Base-by-base conservation (phyloP, 805 yeast species). In the Spathaspora gorwiae region DNA sequence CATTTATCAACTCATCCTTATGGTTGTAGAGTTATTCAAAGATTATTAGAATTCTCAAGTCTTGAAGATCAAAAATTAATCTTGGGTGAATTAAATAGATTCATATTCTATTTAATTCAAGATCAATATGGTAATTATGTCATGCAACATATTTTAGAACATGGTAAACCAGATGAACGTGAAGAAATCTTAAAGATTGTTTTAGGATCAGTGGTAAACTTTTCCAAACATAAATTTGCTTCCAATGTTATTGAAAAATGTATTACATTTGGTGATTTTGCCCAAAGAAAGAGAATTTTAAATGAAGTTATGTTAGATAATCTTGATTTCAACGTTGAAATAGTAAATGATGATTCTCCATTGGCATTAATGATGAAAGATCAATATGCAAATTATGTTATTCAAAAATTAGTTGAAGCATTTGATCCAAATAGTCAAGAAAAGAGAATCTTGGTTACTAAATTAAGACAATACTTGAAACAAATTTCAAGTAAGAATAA, bases 111-210 rank as follows among this genome's bases (percentile, higher is more conserved):
- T 57, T 74, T 94, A 57, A 87, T 90, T 47, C 96, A 89, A 61
- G 98, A 94, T 62, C 98, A 94, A 69, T 94, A 89, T 63, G 99
- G 99, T 48, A 94, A 94, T 69, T 94, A 94, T 60, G 99, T 94
- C 35, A 89, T 94, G 59, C 99, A 94, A 65, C 97, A 94, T 63
- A 86, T 94, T 44, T 78, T 94, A 51, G 95, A 90, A 63, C 80
- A 84, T 47, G 95, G 96, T n/a, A 66, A 70, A n/a, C 56, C 65
- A 13, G 72, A 69, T 26, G 90, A 86, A 55, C 78, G 84, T 13
- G 77, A 73, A 46, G 70, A 62, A 40, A 83, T 94, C 41, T 73
- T 89, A 39, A 72, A 75, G 37, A 80, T 85, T 38, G 95, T 92
- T 9, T 65, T 81, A 30, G 83, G 83, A 26, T 77, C 81, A 14